A percentile compares a stretch with the other conserved stretches of the same genome.
phyloP scores from a whole-genome alignment of 2,329 filamentous ascomycete species.

The Cladobotryum mycophilum region DNA sequence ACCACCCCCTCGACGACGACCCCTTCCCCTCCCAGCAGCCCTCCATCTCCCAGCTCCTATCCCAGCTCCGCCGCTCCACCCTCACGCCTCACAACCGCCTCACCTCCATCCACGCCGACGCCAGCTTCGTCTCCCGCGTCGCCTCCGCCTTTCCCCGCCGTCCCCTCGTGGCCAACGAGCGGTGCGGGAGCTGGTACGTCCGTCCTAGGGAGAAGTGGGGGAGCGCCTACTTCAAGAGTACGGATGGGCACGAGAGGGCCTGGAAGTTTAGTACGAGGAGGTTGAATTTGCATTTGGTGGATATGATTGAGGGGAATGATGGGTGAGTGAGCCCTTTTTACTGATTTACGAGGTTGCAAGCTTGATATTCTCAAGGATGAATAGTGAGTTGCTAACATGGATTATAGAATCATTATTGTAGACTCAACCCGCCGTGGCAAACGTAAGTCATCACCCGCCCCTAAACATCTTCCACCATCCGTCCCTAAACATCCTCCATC shows the following conservation, averaged over 20 bases:
- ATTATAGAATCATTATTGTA: slow-evolving; percentile 67
- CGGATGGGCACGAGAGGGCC: slow-evolving; percentile 84
- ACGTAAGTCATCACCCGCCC: slow-evolving; percentile 39
- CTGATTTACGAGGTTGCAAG: too few species aligned
- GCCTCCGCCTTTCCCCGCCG: slow-evolving; percentile 45
- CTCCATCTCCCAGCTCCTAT: slow-evolving; percentile 63
- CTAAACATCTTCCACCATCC: too few species aligned
- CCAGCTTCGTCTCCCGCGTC: slow-evolving; percentile 63
- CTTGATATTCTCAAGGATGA: too few species aligned
- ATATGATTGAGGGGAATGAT: slow-evolving; percentile 57
- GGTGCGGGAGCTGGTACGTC: slow-evolving; percentile 96
- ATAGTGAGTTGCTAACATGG: background rate
- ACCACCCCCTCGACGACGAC: slow-evolving; percentile 44
- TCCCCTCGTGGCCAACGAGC: slow-evolving; percentile 84
- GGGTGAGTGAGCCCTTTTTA: too few species aligned
- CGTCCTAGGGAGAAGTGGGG: slow-evolving; percentile 55
- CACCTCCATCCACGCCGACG: slow-evolving; percentile 69
- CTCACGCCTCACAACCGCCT: slow-evolving; percentile 78
- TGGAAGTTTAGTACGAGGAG: slow-evolving; percentile 86
- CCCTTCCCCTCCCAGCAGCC: slow-evolving; percentile 47
- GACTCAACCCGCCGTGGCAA: slow-evolving; percentile 92
- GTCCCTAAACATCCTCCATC: too few species aligned
- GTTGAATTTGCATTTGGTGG: slow-evolving; percentile 76
- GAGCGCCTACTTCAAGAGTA: slow-evolving; percentile 95
- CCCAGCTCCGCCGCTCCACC: slow-evolving; percentile 67